Conservation (phyloP, 148 eudicot species). For the Hydrangea macrophylla region DNA sequence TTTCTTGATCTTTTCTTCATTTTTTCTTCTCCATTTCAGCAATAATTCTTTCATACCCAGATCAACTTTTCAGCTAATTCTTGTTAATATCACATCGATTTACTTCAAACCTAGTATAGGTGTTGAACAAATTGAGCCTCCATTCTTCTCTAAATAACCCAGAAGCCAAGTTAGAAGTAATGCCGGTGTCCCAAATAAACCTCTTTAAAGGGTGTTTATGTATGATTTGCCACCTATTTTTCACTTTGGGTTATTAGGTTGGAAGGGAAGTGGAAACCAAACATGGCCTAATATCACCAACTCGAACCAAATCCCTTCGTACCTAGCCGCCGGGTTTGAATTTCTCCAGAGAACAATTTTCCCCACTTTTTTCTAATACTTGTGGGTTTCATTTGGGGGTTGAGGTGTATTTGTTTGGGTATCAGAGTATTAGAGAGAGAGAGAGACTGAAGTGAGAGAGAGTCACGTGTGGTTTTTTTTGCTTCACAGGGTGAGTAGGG, state of each 20-base stretch:
- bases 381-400: too few relatives aligned
- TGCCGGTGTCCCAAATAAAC: conserved; percentile 34
- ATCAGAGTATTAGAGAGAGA: too few relatives aligned
- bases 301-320: conserved; percentile 49
- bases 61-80: conserved; percentile 40
- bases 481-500: too few relatives aligned
- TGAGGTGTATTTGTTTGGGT: too few relatives aligned
- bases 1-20: conserved; percentile 49
- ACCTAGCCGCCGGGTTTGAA: too few relatives aligned
- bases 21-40: conserved; percentile 51
- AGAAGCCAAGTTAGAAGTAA: background rate
- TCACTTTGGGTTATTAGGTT: conserved; percentile 85
- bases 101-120: too few relatives aligned
- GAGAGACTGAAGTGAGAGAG: too few relatives aligned
- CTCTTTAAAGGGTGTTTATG: conserved; percentile 73
- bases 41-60: conserved; percentile 40
- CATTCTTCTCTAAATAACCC: too few relatives aligned
- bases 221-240: conserved; percentile 76
- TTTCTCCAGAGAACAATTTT: too few relatives aligned
- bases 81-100: conserved; percentile 30
- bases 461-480: too few relatives aligned
- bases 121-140: too few relatives aligned
- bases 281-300: conserved; percentile 71
- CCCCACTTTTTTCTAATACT: too few relatives aligned
- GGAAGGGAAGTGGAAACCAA: conserved; percentile 48